Evolutionary conservation across 1,284 basidiomycete genomes (phyloP).

Genomic region (Tylopilus orsonianus): DNA sequence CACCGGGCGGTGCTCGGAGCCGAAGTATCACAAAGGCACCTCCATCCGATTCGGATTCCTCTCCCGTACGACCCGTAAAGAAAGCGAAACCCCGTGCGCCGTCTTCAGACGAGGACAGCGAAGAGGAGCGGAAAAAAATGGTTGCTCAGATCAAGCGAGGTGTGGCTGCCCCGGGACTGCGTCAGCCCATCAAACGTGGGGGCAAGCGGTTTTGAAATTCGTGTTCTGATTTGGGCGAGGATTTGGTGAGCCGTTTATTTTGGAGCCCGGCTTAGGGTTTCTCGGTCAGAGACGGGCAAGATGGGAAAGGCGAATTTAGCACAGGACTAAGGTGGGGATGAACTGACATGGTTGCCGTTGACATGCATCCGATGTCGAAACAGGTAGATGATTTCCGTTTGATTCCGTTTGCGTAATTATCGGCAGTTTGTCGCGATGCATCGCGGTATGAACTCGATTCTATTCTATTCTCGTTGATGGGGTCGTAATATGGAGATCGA

Average conservation of each 20-base stretch:
- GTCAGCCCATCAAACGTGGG: constrained; percentile 72
- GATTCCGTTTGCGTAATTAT: too few species aligned
- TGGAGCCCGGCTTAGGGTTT: background rate
- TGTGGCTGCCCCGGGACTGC: constrained; percentile 45
- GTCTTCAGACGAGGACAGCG: constrained; percentile 57
- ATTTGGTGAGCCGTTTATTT: background rate
- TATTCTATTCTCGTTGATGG: too few species aligned
- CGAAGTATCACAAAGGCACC: constrained; percentile 23
- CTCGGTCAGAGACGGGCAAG: background rate
- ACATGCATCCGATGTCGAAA: too few species aligned
- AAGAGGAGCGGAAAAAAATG: constrained; percentile 45
- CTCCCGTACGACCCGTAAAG: constrained; percentile 46
- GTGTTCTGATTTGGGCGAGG: background rate
- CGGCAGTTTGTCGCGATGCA: too few species aligned
- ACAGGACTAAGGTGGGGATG: too few species aligned
- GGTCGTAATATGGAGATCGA: too few species aligned
- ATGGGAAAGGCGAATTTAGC: background rate
- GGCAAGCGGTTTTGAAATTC: constrained; percentile 62
- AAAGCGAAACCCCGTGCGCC: constrained; percentile 43
- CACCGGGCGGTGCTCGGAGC: constrained; percentile 23
- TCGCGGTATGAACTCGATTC: too few species aligned
- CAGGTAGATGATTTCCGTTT: too few species aligned
- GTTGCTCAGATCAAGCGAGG: constrained; percentile 40
- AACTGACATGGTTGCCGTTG: too few species aligned
- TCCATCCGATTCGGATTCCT: constrained; percentile 44